Conservation (phyloP, 1,284 basidiomycete genomes). For the Cerrena zonata region DNA sequence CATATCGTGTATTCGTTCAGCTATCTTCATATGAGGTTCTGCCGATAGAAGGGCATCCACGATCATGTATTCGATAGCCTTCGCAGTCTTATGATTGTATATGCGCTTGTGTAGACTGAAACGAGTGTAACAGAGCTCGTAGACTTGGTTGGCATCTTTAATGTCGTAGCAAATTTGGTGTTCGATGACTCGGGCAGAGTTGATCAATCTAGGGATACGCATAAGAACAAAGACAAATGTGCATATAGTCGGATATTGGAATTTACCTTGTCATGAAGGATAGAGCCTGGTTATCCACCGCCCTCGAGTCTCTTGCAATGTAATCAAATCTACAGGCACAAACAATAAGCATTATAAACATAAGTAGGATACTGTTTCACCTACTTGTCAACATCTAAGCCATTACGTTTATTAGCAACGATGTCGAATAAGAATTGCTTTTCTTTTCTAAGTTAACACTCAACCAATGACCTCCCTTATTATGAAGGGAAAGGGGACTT, state of each 20-base stretch:
- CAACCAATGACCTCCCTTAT: too few relatives aligned
- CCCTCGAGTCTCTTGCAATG: conserved; percentile 64
- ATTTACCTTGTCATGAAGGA: conserved; percentile 48
- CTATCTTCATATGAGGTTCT: conserved; percentile 56
- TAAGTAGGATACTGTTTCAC: conserved; percentile 10
- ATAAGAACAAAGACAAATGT: too few relatives aligned
- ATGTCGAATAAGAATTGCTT: conserved; percentile 62
- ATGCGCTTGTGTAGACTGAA: conserved; percentile 72
- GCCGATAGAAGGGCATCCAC: conserved; percentile 65
- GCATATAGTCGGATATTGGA: too few relatives aligned
- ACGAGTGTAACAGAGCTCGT: conserved; percentile 64
- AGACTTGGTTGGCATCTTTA: conserved; percentile 71
- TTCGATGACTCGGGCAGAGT: conserved; percentile 67
- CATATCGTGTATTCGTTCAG: conserved; percentile 50
- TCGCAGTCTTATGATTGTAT: conserved; percentile 74
- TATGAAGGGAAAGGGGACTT: too few relatives aligned
- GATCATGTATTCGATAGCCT: conserved; percentile 75
- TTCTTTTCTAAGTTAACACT: conserved; percentile 23
- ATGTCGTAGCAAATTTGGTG: conserved; percentile 72
- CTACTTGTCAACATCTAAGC: conserved; percentile 78
- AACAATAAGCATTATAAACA: neutral
- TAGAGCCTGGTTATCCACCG: conserved; percentile 59
- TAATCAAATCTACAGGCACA: conserved; percentile 66
- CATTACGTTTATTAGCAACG: conserved; percentile 71
- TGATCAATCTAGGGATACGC: conserved; percentile 52